Evolutionary conservation across 1,139 yeast species (phyloP).

Genomic region (Kodamaea sp.): DNA sequence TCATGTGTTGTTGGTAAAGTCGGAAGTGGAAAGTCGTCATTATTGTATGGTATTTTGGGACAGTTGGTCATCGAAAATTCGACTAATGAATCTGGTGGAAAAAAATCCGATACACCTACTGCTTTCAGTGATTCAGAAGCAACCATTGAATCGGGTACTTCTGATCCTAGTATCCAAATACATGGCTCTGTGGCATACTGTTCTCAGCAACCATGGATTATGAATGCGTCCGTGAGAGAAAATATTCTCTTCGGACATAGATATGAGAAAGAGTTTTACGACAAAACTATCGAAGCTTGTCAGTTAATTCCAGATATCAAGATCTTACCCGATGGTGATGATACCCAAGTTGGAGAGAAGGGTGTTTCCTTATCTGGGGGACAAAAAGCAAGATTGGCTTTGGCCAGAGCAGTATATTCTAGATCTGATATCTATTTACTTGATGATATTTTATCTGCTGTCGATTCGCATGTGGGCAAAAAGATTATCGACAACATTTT

Average conservation of each 20-base stretch:
- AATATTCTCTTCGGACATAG: conserved; percentile 87
- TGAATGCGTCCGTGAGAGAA: conserved; percentile 90
- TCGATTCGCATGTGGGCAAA: conserved; percentile 91
- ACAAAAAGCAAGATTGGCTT: conserved; percentile 88
- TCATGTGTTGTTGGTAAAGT: conserved; percentile 26
- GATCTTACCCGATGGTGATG: conserved; percentile 84
- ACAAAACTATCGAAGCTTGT: conserved; percentile 81
- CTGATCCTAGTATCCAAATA: conserved; percentile 12
- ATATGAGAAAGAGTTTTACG: conserved; percentile 77
- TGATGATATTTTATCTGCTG: conserved; percentile 91
- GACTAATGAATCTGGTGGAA: too few relatives aligned
- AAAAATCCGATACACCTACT: too few relatives aligned
- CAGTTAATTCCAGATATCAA: conserved; percentile 72
- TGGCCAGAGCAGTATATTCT: conserved; percentile 94
- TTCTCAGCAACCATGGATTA: conserved; percentile 73
- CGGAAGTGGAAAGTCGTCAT: conserved; percentile 33
- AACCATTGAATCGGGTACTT: too few relatives aligned
- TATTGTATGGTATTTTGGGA: conserved; percentile 30
- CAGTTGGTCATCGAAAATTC: conserved; percentile 17
- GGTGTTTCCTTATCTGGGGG: conserved; percentile 98
- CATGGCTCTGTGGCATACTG: conserved; percentile 37
- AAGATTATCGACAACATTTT: conserved; percentile 34
- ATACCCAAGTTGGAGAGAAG: conserved; percentile 92
- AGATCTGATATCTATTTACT: conserved; percentile 88
- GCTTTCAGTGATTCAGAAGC: too few relatives aligned